These are phyloP conservation scores for Calonectria hongkongensis DNA, from an alignment of 2,329 filamentous ascomycete genomes.

Conservation along the genomic window DNA sequence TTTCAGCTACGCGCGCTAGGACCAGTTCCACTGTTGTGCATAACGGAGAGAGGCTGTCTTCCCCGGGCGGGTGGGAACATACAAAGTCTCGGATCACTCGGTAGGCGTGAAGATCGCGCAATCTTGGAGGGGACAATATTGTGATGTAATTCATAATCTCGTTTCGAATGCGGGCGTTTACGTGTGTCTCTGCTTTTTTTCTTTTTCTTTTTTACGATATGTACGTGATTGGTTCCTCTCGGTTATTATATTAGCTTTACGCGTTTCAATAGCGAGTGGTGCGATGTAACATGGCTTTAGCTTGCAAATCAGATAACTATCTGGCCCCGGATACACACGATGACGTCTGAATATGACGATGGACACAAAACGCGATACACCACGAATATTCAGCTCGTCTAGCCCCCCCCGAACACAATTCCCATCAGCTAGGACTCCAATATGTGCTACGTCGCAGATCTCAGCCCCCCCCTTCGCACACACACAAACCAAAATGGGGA, in stretches of 20 bases:
- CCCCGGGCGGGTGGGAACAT: not conserved
- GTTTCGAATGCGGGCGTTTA: not conserved
- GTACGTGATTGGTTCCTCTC: not conserved
- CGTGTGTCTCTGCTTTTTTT: not conserved
- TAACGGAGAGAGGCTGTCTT: not conserved
- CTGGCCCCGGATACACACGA: too few relatives aligned
- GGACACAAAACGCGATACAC: too few relatives aligned
- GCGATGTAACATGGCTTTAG: too few relatives aligned
- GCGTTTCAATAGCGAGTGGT: not conserved
- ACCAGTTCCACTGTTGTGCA: not conserved
- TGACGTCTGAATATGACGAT: too few relatives aligned
- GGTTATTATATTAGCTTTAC: not conserved
- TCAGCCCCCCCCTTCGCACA: not conserved
- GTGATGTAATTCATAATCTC: not conserved
- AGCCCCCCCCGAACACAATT: too few relatives aligned
- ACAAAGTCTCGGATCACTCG: not conserved
- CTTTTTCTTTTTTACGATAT: not conserved
- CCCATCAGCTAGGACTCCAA: too few relatives aligned
- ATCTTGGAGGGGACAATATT: not conserved
- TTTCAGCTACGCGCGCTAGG: not conserved
- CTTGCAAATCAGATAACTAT: too few relatives aligned
- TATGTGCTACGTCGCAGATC: too few relatives aligned
- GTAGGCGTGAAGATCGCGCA: too few relatives aligned
- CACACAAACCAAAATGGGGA: not conserved
- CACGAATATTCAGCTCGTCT: too few relatives aligned